Conservation (phyloP, 352 stramenopile species). For the Globisporangium nunn region DNA sequence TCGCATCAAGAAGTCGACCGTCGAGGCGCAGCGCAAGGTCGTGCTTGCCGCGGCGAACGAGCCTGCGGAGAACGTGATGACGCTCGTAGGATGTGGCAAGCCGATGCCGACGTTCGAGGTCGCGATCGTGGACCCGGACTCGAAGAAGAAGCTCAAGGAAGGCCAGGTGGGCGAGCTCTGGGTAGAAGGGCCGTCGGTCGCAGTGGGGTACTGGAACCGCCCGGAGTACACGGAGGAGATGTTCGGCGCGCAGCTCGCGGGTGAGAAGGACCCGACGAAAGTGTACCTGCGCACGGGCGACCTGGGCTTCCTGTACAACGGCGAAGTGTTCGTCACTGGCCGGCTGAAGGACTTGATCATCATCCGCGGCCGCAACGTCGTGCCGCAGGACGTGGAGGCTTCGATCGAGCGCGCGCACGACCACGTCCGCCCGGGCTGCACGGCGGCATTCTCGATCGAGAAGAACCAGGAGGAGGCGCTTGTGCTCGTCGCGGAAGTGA, state of each 20-base stretch:
- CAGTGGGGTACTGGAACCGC: conserved; percentile 68
- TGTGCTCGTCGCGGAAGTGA: conserved; percentile 73
- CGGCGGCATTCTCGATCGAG: conserved; percentile 74
- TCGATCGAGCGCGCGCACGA: conserved; percentile 61
- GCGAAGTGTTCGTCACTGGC: conserved; percentile 70
- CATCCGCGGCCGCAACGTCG: conserved; percentile 74
- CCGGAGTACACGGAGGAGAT: conserved; percentile 61
- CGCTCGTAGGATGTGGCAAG: conserved; percentile 75
- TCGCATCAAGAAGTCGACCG: conserved; percentile 45
- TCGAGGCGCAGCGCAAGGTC: conserved; percentile 52
- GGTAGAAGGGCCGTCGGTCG: conserved; percentile 79
- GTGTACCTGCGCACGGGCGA: conserved; percentile 62
- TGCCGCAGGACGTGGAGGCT: conserved; percentile 68
- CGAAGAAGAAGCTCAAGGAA: conserved; percentile 38
- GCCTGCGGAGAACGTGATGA: conserved; percentile 30
- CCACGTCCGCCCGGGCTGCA: conserved; percentile 63
- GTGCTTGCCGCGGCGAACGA: conserved; percentile 26
- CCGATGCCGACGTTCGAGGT: conserved; percentile 70
- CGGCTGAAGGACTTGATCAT: conserved; percentile 83
- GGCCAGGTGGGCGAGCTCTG: conserved; percentile 89
- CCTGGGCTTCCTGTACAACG: conserved; percentile 60
- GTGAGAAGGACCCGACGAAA: conserved; percentile 28
- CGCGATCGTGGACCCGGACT: conserved; percentile 57
- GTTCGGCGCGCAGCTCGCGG: conserved; percentile 48
- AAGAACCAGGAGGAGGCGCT: conserved; percentile 70